These are phyloP conservation scores for Cercospora citrullina DNA, from an alignment of 2,329 filamentous ascomycete genomes.

Conservation along the genomic window DNA sequence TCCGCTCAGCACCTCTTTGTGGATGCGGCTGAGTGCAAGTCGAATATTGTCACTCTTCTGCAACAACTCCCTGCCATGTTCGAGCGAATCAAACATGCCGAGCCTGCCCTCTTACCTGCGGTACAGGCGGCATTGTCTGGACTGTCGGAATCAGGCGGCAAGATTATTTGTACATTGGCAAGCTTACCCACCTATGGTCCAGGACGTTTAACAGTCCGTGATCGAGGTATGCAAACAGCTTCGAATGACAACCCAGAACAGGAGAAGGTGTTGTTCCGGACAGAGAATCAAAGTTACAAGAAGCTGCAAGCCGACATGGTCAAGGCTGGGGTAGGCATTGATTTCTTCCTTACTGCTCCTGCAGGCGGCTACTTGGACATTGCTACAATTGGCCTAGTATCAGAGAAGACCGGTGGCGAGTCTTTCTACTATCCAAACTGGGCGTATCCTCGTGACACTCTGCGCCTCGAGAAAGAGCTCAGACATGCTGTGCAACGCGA, in stretches of 20 bases:
- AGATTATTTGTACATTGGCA: constrained; percentile 83
- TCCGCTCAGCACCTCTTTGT: constrained; percentile 85
- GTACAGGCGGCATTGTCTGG: constrained; percentile 82
- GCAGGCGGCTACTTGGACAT: constrained; percentile 90
- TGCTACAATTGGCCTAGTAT: constrained; percentile 84
- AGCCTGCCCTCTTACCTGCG: constrained; percentile 81
- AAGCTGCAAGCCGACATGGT: constrained; percentile 87
- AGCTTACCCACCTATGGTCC: constrained; percentile 91
- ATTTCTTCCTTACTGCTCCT: constrained; percentile 92
- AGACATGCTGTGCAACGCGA: constrained; percentile 83
- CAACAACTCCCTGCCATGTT: constrained; percentile 82
- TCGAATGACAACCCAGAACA: constrained; percentile 80
- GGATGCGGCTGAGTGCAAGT: constrained; percentile 85
- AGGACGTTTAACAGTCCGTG: constrained; percentile 78
- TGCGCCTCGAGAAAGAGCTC: constrained; percentile 82
- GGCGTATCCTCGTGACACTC: constrained; percentile 77
- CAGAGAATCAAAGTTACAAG: constrained; percentile 84
- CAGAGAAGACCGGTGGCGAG: constrained; percentile 88
- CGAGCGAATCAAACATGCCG: constrained; percentile 81
- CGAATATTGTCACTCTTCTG: constrained; percentile 85
- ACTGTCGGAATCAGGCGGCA: constrained; percentile 82
- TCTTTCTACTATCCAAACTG: constrained; percentile 98
- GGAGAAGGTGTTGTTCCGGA: constrained; percentile 87
- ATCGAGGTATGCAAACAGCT: constrained; percentile 80
- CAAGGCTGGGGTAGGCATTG: constrained; percentile 78